Evolutionary conservation across 495 filamentous ascomycete genomes (phyloP), one percentile per base, ranked within the genome.

Genomic region (Penicillium steckii): DNA sequence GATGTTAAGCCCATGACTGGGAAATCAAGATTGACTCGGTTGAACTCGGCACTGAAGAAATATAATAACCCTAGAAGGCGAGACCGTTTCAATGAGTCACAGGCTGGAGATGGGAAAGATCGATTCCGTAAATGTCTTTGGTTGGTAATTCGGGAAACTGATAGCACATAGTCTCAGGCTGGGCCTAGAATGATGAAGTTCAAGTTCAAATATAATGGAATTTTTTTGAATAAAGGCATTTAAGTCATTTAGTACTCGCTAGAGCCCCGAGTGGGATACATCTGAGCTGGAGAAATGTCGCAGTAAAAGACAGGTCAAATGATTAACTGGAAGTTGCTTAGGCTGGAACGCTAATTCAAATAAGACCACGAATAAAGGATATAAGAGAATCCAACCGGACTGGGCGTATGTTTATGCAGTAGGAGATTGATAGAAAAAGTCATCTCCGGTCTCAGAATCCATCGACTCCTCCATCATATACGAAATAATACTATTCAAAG

Each of bases 1-100:
- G 54, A 66, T 32, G 33, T 62, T 29, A 32, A 61, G 37, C 64
- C 64, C 3, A 57, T 56, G 66, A 64, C 51, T 25, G 54, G 56
- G 0, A 59, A 67, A 45, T 64, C 61, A 0, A 58, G 43, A 24
- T 53, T 67, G 46, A 59, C 57, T 1, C 47, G 60, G 1, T 67
- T 67, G 19, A 67, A 67, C 41, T 52, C 55, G n/a, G 52, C 57
- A 8, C 46, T 67, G 29, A 67, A 62, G 47, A 67, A 66, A 37
- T 53, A 52, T 38, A 23, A 26, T 27, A 24, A 4, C 6, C 17
- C 3, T 24, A 18, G 15, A n/a, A 24, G 24, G 23, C 21, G n/a
- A 15, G 33, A 37, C 15, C 1, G 9, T 0, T 7, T 26, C 8
- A 5, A 21, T 25, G 17, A 21, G 19, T 23, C 42, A 5, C 22